A percentile compares a stretch with the other conserved stretches of the same genome.
These are phyloP conservation scores for Acacia crassicarpa DNA, from an alignment of 306 rosid genomes.

Conservation along the genomic window DNA sequence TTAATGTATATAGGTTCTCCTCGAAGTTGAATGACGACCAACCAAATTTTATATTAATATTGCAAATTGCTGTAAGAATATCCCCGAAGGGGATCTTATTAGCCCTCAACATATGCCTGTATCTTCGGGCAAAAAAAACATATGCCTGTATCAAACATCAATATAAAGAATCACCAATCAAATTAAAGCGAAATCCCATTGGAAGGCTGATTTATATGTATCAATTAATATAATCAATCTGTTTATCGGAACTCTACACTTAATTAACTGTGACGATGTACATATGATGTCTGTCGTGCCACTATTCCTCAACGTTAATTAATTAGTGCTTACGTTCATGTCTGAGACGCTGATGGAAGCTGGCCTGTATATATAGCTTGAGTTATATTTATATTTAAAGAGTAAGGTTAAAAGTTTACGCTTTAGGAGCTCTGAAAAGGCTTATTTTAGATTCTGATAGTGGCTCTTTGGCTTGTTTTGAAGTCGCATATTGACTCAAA, in stretches of 20 bases:
- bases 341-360: conserved; percentile 6
- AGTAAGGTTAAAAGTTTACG: neutral
- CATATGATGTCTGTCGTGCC: conserved; percentile 1
- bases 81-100: neutral
- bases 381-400: neutral
- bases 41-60: neutral
- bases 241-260: neutral
- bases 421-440: conserved; percentile 19
- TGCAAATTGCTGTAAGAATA: neutral
- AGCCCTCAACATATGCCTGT: neutral
- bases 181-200: neutral
- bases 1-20: neutral
- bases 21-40: neutral
- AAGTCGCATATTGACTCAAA: conserved; percentile 14
- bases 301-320: neutral
- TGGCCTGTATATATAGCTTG: neutral
- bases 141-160: neutral
- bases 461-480: conserved; percentile 19
- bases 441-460: conserved; percentile 14
- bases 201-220: neutral
- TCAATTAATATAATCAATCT: neutral
- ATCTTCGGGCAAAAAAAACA: too few relatives aligned
- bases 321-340: conserved; percentile 1
- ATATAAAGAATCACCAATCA: neutral
- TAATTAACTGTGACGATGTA: conserved; percentile 21